Percentiles rank a stretch among this genome's conserved stretches.
These are phyloP conservation scores for Colletotrichum tropicale DNA, from an alignment of 2,329 filamentous ascomycete genomes.

Conservation along the genomic window DNA sequence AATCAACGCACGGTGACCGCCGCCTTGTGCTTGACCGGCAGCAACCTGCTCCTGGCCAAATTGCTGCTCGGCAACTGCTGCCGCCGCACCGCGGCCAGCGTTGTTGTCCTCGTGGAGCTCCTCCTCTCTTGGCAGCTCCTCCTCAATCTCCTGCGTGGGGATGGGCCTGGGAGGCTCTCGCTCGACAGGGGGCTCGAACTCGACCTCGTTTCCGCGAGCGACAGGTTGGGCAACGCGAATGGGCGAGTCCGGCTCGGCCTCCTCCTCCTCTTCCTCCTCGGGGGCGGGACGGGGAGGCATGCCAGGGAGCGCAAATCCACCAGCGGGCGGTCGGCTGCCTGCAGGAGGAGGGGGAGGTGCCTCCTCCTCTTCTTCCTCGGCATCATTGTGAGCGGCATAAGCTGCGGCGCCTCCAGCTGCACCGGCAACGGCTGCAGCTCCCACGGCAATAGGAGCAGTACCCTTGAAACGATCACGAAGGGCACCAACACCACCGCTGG, in stretches of 20 bases:
- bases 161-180: slow-evolving; percentile 61
- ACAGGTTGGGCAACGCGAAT: slow-evolving; percentile 89
- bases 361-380: slow-evolving; percentile 35
- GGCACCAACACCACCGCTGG: slow-evolving; percentile 71
- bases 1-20: slow-evolving; percentile 76
- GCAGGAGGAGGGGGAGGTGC: slow-evolving; percentile 57
- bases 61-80: slow-evolving; percentile 55
- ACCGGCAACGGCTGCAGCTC: slow-evolving; percentile 32
- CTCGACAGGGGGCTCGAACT: slow-evolving; percentile 55
- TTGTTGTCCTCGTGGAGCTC: slow-evolving; percentile 67
- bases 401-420: slow-evolving; percentile 48
- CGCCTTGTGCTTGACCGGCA: slow-evolving; percentile 35
- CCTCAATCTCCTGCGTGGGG: slow-evolving; percentile 66
- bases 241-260: slow-evolving; percentile 72
- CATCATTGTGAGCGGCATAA: slow-evolving; percentile 30
- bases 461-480: slow-evolving; percentile 85
- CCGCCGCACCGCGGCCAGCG: slow-evolving; percentile 61
- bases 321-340: slow-evolving; percentile 64
- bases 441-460: slow-evolving; percentile 69
- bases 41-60: slow-evolving; percentile 43
- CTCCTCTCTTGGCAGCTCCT: slow-evolving; percentile 66
- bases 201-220: slow-evolving; percentile 62
- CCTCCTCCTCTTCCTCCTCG: slow-evolving; percentile 60
- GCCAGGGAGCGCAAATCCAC: slow-evolving; percentile 80
- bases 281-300: slow-evolving; percentile 67